Evolutionary conservation across 306 rosid genomes (phyloP).

Genomic region (Hylodesmum podocarpum): DNA sequence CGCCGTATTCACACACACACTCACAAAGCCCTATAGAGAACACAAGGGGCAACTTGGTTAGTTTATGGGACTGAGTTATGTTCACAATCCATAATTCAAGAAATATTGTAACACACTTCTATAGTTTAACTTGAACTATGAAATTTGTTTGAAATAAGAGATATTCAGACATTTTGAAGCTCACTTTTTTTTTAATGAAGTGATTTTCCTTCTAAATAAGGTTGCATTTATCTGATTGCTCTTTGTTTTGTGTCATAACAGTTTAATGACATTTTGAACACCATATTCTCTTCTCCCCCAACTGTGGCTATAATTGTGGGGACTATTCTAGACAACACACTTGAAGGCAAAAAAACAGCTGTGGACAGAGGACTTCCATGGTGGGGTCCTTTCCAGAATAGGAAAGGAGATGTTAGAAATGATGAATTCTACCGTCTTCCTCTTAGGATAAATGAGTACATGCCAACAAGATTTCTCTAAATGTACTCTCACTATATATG

Average conservation of each 20-base stretch:
- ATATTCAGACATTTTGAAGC: background rate
- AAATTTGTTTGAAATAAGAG: background rate
- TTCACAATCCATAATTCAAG: too few species aligned
- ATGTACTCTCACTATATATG: background rate
- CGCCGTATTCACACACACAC: too few species aligned
- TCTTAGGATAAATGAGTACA: conserved; percentile 54
- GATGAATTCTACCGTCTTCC: conserved; percentile 79
- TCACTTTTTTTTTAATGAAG: background rate
- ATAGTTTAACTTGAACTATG: background rate
- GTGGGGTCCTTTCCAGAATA: conserved; percentile 81
- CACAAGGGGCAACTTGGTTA: too few species aligned
- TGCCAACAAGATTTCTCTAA: conserved; percentile 68
- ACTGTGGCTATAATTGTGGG: conserved; percentile 84
- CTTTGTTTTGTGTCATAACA: conserved; percentile 34
- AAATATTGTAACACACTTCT: background rate
- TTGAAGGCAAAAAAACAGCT: conserved; percentile 47
- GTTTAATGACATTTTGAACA: conserved; percentile 86
- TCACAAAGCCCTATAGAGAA: too few species aligned
- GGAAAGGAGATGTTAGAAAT: conserved; percentile 75
- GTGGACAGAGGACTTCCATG: conserved; percentile 81
- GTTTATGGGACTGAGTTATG: too few species aligned
- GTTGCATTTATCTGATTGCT: conserved; percentile 15
- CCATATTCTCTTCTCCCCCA: conserved; percentile 88
- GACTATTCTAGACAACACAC: conserved; percentile 75
- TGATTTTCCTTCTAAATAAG: background rate